Percentiles rank a stretch among this genome's conserved stretches.
Evolutionary conservation across 2,329 filamentous ascomycete species (phyloP).

Genomic region (Dryadomyces quercivorus): DNA sequence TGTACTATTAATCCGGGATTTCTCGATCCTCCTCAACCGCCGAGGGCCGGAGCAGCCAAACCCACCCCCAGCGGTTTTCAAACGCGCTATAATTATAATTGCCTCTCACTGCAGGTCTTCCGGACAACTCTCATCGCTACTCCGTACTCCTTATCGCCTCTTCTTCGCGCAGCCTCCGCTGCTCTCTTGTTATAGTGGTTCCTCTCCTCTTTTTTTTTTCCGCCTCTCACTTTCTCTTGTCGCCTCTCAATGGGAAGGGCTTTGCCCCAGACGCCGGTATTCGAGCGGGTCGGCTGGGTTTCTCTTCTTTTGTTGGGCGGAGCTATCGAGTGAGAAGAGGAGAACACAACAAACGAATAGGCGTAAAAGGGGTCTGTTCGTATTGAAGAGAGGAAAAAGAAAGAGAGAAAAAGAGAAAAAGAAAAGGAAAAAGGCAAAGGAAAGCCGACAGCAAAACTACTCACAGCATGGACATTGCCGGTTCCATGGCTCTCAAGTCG

Average conservation of each 20-base stretch:
- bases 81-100: neutral
- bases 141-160: neutral
- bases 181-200: no score
- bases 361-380: no score
- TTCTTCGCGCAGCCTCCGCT: neutral
- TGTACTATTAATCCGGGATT: neutral
- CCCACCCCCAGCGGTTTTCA: neutral
- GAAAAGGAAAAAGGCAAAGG: no score
- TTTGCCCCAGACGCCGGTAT: neutral
- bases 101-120: neutral
- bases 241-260: no score
- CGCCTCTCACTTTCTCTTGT: neutral
- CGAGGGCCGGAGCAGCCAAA: neutral
- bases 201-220: neutral
- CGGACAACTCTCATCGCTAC: neutral
- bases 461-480: neutral
- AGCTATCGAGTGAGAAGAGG: neutral
- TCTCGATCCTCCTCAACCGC: neutral
- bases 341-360: no score
- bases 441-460: no score
- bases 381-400: no score
- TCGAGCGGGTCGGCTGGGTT: neutral
- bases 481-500: conserved; percentile 12
- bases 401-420: no score
- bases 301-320: neutral